These are phyloP conservation scores for Backusella westeae DNA, from an alignment of 192 early-diverging fungal genomes.

Conservation along the genomic window DNA sequence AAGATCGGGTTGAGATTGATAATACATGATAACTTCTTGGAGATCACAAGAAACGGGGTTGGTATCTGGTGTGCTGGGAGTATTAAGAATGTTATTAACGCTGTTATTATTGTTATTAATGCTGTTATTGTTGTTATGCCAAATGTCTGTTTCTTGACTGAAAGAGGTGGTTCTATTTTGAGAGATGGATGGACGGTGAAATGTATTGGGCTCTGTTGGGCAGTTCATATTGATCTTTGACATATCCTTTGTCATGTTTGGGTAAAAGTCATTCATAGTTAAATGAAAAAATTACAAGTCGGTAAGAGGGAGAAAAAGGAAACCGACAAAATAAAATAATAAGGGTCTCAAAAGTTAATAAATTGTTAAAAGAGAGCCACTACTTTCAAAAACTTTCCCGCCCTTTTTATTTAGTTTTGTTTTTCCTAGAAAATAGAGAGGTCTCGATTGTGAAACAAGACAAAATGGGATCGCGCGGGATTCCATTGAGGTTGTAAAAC, in stretches of 20 bases:
- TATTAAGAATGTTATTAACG: neutral
- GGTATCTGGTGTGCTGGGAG: neutral
- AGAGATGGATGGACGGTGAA: neutral
- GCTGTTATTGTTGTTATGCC: neutral
- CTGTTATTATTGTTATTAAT: neutral
- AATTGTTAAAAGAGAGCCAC: neutral
- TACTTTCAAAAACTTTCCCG: constrained; percentile 12
- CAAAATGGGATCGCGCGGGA: constrained; percentile 15
- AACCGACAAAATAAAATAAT: neutral
- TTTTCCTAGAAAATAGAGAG: constrained; percentile 6
- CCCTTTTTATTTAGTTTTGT: constrained; percentile 10
- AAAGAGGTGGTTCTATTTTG: neutral
- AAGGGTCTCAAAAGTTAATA: constrained; percentile 5
- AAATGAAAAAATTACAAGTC: neutral
- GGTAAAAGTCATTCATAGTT: constrained; percentile 17
- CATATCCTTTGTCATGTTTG: neutral
- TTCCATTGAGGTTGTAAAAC: neutral
- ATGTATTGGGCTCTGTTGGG: neutral
- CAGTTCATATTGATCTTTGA: neutral
- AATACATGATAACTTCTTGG: constrained; percentile 47
- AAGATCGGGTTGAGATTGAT: constrained; percentile 48
- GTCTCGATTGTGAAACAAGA: constrained; percentile 9
- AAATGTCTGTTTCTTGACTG: neutral
- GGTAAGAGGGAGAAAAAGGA: neutral
- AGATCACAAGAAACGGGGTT: constrained; percentile 38